Evolutionary conservation across 371 early-diverging fungal genomes (phyloP), one percentile per base, ranked within the genome.

Genomic region (Mortierella sp.): DNA sequence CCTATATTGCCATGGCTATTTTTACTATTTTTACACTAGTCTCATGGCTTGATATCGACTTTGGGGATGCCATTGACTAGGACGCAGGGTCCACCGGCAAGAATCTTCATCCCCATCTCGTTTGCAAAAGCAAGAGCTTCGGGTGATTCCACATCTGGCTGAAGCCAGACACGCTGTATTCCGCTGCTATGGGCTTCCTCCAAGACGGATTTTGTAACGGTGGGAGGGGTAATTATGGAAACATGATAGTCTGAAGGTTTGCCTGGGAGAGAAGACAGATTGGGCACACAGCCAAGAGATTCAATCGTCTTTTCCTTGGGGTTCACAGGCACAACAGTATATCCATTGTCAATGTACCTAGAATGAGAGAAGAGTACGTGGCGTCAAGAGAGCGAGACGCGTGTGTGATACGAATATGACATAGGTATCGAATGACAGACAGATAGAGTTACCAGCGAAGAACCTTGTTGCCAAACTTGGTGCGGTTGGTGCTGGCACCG

Each of bases 171-270:
- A 45, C 88, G 75, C 37, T 70, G 77, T 68, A 95, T 89, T 0
- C 94, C 95, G 11, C 92, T 76, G 16, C 72, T 64, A 14, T 89
- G 86, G 6, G 93, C 94, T 43, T 92, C 85, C 35, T 88, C 66
- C 28, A 96, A 70, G 0, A 95, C 88, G 0, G 83, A 63, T 1
- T 87, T 81, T 2, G 96, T 94, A 6, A 93, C 90, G 0, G 80
- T 70, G 5, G 96, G 96, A 14, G 96, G 96, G 9, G 95, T 95
- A 37, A 96, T 90, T 70, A 95, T 84, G 0, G 95, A 95, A 9
- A 95, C 59, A 51, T 71, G 67, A 62, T 79, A 79, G 11, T 74
- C 79, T 6, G 79, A 55, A 0, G 79, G 72, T 9, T 66, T 32
- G 5, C 80, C 80, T 0, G 80, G 75, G 22, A 80, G 49, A 5